Base-by-base conservation (phyloP, 2,329 filamentous ascomycete genomes). In the Venturia nashicola region DNA sequence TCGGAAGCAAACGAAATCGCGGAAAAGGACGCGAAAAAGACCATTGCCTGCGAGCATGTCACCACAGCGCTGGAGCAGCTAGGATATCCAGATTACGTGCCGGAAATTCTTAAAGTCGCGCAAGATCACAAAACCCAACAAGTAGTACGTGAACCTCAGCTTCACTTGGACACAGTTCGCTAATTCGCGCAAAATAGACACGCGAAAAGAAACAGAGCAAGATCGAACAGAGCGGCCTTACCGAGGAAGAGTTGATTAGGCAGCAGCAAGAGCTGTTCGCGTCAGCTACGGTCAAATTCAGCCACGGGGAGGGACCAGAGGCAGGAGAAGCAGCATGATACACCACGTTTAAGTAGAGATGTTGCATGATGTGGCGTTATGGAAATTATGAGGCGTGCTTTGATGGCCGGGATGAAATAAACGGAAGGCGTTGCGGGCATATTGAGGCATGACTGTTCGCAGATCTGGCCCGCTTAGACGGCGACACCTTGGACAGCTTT, bases 11-110 rank as follows among this genome's bases (percentile, higher is more conserved):
- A 99, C 76, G 94, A 99, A 71, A 99, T 99, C 68, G 95, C 92
- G 14, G 94, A 99, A 75, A 96, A 96, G 76, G 94, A 99, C 72
- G 91, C 92, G 61, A 99, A 99, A 80, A 99, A 99, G 83, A 99
- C 94, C 4, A 99, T 99, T 70, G 93, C 93, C 14, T 96, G 91
- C 75, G 94, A 99, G 71, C 94, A 99, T 78, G 95, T 99, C 70
- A 95, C 93, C 72, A 93, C 93, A 72, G 94, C 94, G 0, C 83
- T 99, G 51, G 89, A 93, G 70, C 90, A 96, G 71, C 84, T 99
- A 23, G 94, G 93, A 1, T 99, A 97, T 74, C 83, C 86, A 11
- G 91, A 96, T 70, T 99, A 97, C 72, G 89, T 99, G 7, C 85
- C 88, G 18, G 89, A 92, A 65, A 90, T 99, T 14, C 78, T 91